Evolutionary conservation across 1,284 basidiomycete genomes (phyloP).

Genomic region (Exobasidium rhododendri): DNA sequence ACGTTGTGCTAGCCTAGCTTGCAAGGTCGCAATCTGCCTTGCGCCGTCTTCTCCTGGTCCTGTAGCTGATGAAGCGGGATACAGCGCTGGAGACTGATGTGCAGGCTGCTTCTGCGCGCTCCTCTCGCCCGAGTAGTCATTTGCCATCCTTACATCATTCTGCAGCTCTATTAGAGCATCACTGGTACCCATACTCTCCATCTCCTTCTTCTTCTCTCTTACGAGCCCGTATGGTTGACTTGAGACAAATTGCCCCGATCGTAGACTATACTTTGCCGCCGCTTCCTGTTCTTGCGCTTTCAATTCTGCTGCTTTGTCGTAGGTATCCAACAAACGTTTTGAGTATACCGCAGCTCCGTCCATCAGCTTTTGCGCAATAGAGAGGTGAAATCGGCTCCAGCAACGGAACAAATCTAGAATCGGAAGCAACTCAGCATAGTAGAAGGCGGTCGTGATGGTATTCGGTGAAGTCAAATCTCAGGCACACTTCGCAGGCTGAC

Average conservation of each 20-base stretch:
- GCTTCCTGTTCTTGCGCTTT: not conserved
- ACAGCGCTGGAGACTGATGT: not conserved
- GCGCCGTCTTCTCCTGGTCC: constrained; percentile 10
- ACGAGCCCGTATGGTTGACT: not conserved
- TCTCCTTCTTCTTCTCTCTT: not conserved
- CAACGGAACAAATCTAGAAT: too few relatives aligned
- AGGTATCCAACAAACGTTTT: not conserved
- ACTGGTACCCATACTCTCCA: not conserved
- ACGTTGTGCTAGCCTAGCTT: constrained; percentile 77
- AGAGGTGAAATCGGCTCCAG: too few relatives aligned
- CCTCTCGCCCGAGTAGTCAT: not conserved
- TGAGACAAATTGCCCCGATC: not conserved
- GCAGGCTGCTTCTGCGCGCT: not conserved
- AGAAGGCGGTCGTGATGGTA: too few relatives aligned
- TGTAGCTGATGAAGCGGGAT: not conserved
- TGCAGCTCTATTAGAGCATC: not conserved
- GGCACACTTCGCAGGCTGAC: too few relatives aligned
- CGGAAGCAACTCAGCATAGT: too few relatives aligned
- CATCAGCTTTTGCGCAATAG: too few relatives aligned
- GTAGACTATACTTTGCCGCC: not conserved
- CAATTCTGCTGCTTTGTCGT: not conserved
- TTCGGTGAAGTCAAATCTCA: too few relatives aligned
- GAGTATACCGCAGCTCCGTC: not conserved
- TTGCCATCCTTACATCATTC: not conserved
- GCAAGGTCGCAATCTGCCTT: constrained; percentile 64